Evolutionary conservation across 1,139 yeast genomes (phyloP), one percentile per base, ranked within the genome.

Genomic region (Yamadazyma blattariae): DNA sequence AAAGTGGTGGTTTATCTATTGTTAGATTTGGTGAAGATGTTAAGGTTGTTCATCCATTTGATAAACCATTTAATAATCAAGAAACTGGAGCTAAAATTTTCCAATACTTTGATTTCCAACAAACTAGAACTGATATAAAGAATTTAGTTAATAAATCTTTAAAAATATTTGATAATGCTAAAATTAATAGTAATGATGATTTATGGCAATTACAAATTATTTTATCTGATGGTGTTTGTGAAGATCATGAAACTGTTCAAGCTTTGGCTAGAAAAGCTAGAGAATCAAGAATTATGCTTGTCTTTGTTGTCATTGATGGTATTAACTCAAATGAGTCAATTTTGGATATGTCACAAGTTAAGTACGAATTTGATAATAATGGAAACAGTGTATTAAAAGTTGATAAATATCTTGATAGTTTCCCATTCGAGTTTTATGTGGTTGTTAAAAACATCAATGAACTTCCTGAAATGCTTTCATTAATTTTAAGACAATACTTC

Each of bases 351-450:
- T 84, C 82, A 40, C 97, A 92, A 64, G 98, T 90, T 24, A 78
- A 74, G 40, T 94, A 90, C 52, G 69, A 57, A 18, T 70, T 75
- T 13, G 79, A 86, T 25, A 83, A 80, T 45, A 70, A 62, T n/a
- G 97, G 97, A 3, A 76, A 76, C 38, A 73, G 79, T 77, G 75
- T 75, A 30, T 67, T 94, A 45, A 76, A 83, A 56, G 94, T 94
- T 42, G 83, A 79, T 41, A 84, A 82, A 50, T 94, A 94, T 51
- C 72, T 94, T 61, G 97, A 92, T 49, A 77, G 86, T 18, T 94
- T 94, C 79, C 97, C 98, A 48, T 94, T 94, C 61, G 97, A 94
- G 54, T 92, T 85, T 57, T 94, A 90, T 52, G 96, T 92, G 41
- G 92, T 94, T 48, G 97, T 94, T 25, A 81, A 87, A 51, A 82